A percentile compares a stretch with the other conserved stretches of the same genome.
Evolutionary conservation across 805 yeast genomes (phyloP).

Genomic region (Candida arabinofermentans): DNA sequence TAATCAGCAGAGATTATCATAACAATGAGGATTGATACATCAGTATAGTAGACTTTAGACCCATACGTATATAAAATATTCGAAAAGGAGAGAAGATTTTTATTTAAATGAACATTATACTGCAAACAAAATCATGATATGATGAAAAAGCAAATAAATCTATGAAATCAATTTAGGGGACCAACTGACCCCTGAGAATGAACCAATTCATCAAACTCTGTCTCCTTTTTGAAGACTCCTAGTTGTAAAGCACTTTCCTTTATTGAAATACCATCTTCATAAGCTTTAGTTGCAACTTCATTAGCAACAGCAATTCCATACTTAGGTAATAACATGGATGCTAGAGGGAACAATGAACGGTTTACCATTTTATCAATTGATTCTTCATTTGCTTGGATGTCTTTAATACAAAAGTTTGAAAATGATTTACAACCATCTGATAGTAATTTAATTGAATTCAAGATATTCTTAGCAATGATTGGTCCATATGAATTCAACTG

Average conservation of each 20-base stretch:
- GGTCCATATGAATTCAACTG: constrained; percentile 98
- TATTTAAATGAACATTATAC: too few species aligned
- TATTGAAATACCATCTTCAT: constrained; percentile 90
- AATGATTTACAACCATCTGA: constrained; percentile 87
- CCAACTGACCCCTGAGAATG: background rate
- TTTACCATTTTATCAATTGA: constrained; percentile 80
- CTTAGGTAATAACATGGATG: constrained; percentile 95
- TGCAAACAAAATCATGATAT: too few species aligned
- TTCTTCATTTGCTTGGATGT: constrained; percentile 79
- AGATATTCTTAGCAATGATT: constrained; percentile 81
- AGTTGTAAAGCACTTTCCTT: constrained; percentile 90
- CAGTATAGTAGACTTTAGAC: too few species aligned
- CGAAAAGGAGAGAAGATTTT: too few species aligned
- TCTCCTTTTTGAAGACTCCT: constrained; percentile 62
- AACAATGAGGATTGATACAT: too few species aligned
- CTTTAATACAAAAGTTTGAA: constrained; percentile 90
- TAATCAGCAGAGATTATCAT: too few species aligned
- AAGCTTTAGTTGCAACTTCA: constrained; percentile 95
- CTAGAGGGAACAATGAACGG: constrained; percentile 87
- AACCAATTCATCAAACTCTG: constrained; percentile 92
- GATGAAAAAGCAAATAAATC: background rate
- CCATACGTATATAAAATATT: too few species aligned
- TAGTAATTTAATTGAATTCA: constrained; percentile 80
- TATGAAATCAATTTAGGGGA: constrained; percentile 1
- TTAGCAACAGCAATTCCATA: constrained; percentile 96